Evolutionary conservation across 805 yeast species (phyloP).

Genomic region (Huiozyma naganishii): DNA sequence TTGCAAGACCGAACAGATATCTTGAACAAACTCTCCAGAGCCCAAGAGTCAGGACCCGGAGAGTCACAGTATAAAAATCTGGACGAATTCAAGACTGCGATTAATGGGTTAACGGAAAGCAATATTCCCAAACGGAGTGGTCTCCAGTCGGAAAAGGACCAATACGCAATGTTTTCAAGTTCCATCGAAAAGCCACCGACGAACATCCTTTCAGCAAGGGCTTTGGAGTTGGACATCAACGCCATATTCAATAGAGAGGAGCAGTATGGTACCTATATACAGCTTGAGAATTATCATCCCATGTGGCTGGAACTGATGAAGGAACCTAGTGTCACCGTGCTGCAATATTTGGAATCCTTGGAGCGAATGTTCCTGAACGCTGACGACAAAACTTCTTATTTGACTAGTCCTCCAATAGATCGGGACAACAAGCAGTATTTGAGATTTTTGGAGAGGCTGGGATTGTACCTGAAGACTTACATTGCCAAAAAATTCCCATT

Average conservation of each 20-base stretch:
- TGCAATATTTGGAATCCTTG: conserved; percentile 40
- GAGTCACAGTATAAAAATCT: conserved; percentile 20
- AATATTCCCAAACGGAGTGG: conserved; percentile 13
- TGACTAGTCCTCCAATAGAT: conserved; percentile 18
- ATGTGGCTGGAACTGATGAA: conserved; percentile 39
- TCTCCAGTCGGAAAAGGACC: conserved; percentile 6
- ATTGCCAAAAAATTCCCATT: conserved; percentile 41
- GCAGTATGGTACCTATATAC: conserved; percentile 51
- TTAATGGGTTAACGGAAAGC: conserved; percentile 22
- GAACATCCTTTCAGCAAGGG: conserved; percentile 38
- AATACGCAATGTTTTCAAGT: conserved; percentile 20
- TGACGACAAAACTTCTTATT: conserved; percentile 12
- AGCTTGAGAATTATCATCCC: conserved; percentile 42
- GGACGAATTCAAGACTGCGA: conserved; percentile 30
- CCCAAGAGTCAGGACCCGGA: conserved; percentile 8
- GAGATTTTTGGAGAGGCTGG: conserved; percentile 37
- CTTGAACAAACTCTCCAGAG: conserved; percentile 12
- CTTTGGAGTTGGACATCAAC: conserved; percentile 39
- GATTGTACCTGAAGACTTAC: conserved; percentile 40
- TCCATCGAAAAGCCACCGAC: conserved; percentile 6
- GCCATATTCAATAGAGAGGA: conserved; percentile 49
- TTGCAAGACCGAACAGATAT: conserved; percentile 35
- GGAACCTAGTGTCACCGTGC: conserved; percentile 32
- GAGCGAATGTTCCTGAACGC: conserved; percentile 28
- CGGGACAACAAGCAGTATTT: conserved; percentile 30